Percentiles rank a stretch among this genome's conserved stretches.
These are phyloP conservation scores for Tulasnella sp. DNA, from an alignment of 768 basidiomycete genomes.

Conservation along the genomic window DNA sequence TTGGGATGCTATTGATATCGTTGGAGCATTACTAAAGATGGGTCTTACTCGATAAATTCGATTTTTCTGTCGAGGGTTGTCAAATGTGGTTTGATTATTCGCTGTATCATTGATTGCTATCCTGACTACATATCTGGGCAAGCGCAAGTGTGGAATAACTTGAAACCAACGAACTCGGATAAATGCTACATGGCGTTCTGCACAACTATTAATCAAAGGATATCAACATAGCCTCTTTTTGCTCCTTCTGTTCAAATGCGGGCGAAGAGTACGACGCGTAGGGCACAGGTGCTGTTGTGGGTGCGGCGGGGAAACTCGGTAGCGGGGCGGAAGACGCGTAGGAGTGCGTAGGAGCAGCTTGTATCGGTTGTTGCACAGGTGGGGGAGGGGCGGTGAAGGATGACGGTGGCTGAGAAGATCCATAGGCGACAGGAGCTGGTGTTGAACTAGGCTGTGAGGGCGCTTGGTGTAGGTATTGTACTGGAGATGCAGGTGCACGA, in stretches of 20 bases:
- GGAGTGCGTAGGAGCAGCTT: not conserved
- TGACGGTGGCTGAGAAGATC: not conserved
- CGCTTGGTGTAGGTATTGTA: slow-evolving; percentile 18
- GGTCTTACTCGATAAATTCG: slow-evolving; percentile 32
- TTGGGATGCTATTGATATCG: slow-evolving; percentile 84
- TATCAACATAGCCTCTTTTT: slow-evolving; percentile 22
- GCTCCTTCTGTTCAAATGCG: slow-evolving; percentile 13
- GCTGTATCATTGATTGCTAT: not conserved
- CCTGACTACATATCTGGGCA: not conserved
- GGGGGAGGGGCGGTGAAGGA: not conserved
- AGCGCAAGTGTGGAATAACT: not conserved
- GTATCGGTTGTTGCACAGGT: slow-evolving; percentile 19
- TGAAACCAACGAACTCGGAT: not conserved
- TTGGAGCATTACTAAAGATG: slow-evolving; percentile 86
- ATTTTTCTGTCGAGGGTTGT: not conserved
- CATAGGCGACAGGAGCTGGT: not conserved
- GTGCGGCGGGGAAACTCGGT: slow-evolving; percentile 17
- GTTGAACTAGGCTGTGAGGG: not conserved
- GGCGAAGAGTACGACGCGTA: slow-evolving; percentile 9
- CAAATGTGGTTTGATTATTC: slow-evolving; percentile 9
- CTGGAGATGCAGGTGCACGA: slow-evolving; percentile 16
- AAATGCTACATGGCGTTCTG: not conserved
- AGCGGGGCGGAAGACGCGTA: slow-evolving; percentile 11
- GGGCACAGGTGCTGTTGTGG: slow-evolving; percentile 9
- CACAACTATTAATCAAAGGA: slow-evolving; percentile 18